phyloP scores from a whole-genome alignment of 2,329 filamentous ascomycete species.

The Diplodia intermedia region DNA sequence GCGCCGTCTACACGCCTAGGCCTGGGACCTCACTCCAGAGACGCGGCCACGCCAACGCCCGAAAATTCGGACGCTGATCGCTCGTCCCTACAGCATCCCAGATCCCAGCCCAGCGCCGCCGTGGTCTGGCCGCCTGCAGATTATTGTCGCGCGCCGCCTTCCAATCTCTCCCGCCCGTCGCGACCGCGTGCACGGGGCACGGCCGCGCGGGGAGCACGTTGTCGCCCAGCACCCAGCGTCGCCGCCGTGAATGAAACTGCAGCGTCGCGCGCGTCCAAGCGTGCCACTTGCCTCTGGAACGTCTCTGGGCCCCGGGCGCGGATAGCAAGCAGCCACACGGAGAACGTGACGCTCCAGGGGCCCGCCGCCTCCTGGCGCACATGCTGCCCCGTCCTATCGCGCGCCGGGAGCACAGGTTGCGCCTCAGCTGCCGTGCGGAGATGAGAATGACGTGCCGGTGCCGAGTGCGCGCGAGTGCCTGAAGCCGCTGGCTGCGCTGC shows the following conservation, averaged over 20 bases:
- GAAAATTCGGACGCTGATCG: conserved; percentile 38
- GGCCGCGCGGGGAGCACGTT: conserved; percentile 9
- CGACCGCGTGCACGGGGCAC: neutral
- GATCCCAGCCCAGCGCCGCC: conserved; percentile 21
- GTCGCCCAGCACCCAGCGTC: conserved; percentile 17
- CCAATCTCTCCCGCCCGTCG: conserved; percentile 20
- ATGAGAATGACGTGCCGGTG: conserved; percentile 28
- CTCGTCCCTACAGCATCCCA: conserved; percentile 33
- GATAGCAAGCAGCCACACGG: conserved; percentile 25
- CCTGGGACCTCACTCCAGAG: conserved; percentile 4
- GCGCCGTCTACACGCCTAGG: conserved; percentile 8
- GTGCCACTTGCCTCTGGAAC: conserved; percentile 29
- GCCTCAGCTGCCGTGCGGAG: conserved; percentile 30
- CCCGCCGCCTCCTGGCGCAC: conserved; percentile 14
- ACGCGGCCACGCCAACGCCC: conserved; percentile 38
- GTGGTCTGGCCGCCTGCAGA: conserved; percentile 26
- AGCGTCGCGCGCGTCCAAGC: conserved; percentile 9
- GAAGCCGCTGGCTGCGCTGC: conserved; percentile 28
- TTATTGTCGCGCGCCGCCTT: conserved; percentile 17
- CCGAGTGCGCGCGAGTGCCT: conserved; percentile 19
- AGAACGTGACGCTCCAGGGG: conserved; percentile 18
- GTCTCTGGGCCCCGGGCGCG: conserved; percentile 16
- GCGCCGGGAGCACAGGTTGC: conserved; percentile 27
- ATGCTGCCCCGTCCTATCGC: conserved; percentile 22
- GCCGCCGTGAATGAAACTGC: conserved; percentile 25